Conservation (phyloP, 108 stramenopile species). For the Asterionellopsis glacialis region DNA sequence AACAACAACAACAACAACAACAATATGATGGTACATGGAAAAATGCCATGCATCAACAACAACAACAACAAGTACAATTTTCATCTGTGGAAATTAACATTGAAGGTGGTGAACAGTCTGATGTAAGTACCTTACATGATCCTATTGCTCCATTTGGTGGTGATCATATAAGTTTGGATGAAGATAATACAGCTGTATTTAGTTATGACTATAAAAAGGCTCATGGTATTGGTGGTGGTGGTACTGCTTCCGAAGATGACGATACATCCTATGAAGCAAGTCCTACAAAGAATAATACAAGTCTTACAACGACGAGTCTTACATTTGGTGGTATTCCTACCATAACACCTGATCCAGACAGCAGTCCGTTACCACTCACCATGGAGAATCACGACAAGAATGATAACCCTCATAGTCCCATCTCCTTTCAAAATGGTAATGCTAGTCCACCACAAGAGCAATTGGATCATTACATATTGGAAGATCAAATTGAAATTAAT, state of each 20-base stretch:
- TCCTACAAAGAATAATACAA: too few relatives aligned
- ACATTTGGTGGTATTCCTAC: too few relatives aligned
- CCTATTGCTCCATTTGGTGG: constrained; percentile 1
- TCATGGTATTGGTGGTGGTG: neutral
- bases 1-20: neutral
- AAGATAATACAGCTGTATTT: constrained; percentile 1
- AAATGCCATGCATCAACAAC: neutral
- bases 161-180: neutral
- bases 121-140: constrained; percentile 19
- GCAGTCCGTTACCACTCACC: too few relatives aligned
- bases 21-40: too few relatives aligned
- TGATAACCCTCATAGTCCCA: too few relatives aligned
- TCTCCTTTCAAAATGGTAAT: too few relatives aligned
- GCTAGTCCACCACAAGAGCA: too few relatives aligned
- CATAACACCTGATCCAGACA: too few relatives aligned
- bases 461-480: constrained; percentile 1
- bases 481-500: constrained; percentile 8
- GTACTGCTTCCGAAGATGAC: neutral
- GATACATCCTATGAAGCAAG: neutral
- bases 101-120: neutral
- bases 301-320: too few relatives aligned
- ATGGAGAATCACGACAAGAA: too few relatives aligned
- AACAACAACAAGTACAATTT: neutral
- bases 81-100: constrained; percentile 8
- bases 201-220: constrained; percentile 7